A percentile compares a stretch with the other conserved stretches of the same genome.
Evolutionary conservation across 805 yeast species (phyloP).

Genomic region (Candida orba): DNA sequence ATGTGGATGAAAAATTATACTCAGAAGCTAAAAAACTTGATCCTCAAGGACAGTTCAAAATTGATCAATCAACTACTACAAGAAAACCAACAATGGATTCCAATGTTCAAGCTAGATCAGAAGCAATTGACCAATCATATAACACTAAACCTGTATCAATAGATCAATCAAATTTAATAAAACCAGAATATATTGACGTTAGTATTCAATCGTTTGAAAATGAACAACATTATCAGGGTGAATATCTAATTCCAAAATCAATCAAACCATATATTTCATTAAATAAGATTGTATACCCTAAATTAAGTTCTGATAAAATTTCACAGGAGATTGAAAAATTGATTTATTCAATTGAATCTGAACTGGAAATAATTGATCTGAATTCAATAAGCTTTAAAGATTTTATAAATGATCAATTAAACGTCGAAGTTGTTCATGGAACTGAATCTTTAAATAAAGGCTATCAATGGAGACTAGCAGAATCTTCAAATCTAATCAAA

Average conservation of each 20-base stretch:
- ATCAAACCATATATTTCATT: conserved; percentile 15
- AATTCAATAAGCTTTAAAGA: conserved; percentile 23
- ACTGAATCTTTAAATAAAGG: conserved; percentile 21
- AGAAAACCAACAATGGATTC: background rate
- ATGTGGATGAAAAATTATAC: conserved; percentile 1
- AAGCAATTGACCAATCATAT: background rate
- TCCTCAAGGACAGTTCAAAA: background rate
- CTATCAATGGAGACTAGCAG: conserved; percentile 34
- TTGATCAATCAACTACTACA: background rate
- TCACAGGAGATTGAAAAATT: conserved; percentile 15
- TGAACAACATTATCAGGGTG: conserved; percentile 27
- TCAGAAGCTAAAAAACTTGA: background rate
- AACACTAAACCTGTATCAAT: conserved; percentile 4
- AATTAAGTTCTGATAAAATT: conserved; percentile 13
- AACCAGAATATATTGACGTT: conserved; percentile 3
- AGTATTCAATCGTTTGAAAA: conserved; percentile 23
- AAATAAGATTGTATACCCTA: conserved; percentile 18
- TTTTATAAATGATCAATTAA: conserved; percentile 29
- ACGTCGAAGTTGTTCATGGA: conserved; percentile 22
- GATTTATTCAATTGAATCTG: conserved; percentile 26
- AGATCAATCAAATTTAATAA: background rate
- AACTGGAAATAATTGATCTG: conserved; percentile 25
- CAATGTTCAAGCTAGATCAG: background rate
- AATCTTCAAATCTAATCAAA: conserved; percentile 13
- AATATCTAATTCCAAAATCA: conserved; percentile 14